Percentiles rank a stretch among this genome's conserved stretches.
These are phyloP conservation scores for Chlorella sp. DNA, from an alignment of 139 green algal genomes.

Conservation along the genomic window DNA sequence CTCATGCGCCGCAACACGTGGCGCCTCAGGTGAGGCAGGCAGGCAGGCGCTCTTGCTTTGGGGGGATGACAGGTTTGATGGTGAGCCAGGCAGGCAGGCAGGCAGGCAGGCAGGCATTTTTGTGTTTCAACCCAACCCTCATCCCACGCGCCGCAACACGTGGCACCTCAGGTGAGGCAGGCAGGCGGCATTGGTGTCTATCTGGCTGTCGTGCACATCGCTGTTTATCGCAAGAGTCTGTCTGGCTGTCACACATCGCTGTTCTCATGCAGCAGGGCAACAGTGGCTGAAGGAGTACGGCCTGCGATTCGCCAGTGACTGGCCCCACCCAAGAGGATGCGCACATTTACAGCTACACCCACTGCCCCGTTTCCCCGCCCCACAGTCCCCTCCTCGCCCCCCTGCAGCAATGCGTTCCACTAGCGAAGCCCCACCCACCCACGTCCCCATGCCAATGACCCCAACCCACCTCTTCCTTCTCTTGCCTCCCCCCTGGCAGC, in stretches of 20 bases:
- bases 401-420: neutral
- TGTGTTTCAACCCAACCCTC: conserved; percentile 46
- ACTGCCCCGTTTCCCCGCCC: no score
- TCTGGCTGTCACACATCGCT: no score
- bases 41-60: neutral
- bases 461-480: neutral
- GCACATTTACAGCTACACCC: no score
- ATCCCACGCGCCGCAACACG: conserved; percentile 82
- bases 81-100: neutral
- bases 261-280: no score
- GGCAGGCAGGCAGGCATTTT: no score
- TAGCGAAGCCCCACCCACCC: no score
- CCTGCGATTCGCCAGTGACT: no score
- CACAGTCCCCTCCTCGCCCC: no score
- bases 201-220: no score
- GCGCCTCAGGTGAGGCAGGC: conserved; percentile 53
- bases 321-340: no score
- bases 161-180: conserved; percentile 53
- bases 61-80: neutral
- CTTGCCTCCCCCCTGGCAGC: neutral
- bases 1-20: conserved; percentile 83
- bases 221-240: no score
- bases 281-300: no score
- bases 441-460: neutral
- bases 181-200: neutral